A percentile compares a stretch with the other conserved stretches of the same genome.
Evolutionary conservation across 106 monocot genomes (phyloP).

Genomic region (Dioscorea zingiberensis): DNA sequence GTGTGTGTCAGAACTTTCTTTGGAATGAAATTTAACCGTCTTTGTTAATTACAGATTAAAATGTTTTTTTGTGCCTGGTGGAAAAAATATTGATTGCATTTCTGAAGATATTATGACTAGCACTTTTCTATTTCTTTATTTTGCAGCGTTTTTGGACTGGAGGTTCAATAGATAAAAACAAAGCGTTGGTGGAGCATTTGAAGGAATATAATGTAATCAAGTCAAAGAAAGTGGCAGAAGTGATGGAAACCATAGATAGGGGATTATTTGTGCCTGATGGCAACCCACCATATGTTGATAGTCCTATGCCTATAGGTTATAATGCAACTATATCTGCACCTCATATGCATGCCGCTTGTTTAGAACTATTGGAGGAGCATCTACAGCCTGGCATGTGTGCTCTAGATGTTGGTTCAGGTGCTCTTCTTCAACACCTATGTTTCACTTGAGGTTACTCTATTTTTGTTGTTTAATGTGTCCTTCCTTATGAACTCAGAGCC

Average conservation of each 20-base stretch:
- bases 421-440: not conserved
- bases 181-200: slow-evolving; percentile 57
- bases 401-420: slow-evolving; percentile 91
- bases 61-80: no score
- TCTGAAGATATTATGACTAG: no score
- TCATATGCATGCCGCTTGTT: slow-evolving; percentile 91
- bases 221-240: slow-evolving; percentile 73
- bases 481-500: no score
- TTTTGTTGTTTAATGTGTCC: no score
- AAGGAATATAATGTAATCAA: slow-evolving; percentile 53
- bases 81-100: no score
- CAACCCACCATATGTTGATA: slow-evolving; percentile 57
- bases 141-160: slow-evolving; percentile 36
- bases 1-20: no score
- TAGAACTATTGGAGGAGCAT: slow-evolving; percentile 69
- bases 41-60: no score
- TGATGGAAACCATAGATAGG: slow-evolving; percentile 74
- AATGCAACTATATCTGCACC: slow-evolving; percentile 97
- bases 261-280: slow-evolving; percentile 66
- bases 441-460: not conserved
- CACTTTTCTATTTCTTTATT: not conserved
- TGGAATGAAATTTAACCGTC: no score
- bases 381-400: slow-evolving; percentile 84
- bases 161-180: slow-evolving; percentile 62
- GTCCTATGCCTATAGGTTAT: slow-evolving; percentile 83